These are phyloP conservation scores for Thermomucor indicae-seudaticae DNA, from an alignment of 371 early-diverging fungal species.

Conservation along the genomic window DNA sequence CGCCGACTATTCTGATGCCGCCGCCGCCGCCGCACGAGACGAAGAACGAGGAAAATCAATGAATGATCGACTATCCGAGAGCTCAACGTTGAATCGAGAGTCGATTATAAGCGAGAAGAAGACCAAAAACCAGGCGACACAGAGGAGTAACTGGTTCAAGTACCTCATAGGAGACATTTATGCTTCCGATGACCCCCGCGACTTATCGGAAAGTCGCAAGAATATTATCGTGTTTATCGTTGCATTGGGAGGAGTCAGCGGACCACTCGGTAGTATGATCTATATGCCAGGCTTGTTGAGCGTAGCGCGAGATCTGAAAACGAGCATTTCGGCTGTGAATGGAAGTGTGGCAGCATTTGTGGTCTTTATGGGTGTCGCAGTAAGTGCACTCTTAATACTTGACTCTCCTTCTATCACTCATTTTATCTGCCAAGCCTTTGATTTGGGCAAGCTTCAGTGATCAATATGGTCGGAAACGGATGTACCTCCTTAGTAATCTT, in stretches of 20 bases:
- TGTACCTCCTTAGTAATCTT: conserved; percentile 48
- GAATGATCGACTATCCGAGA: neutral
- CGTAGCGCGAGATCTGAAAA: conserved; percentile 26
- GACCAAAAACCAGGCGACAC: neutral
- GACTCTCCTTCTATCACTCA: neutral
- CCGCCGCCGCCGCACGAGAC: too few relatives aligned
- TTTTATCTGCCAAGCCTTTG: conserved; percentile 28
- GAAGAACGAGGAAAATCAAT: neutral
- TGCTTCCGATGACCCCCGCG: conserved; percentile 27
- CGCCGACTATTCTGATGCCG: too few relatives aligned
- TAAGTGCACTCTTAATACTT: conserved; percentile 4
- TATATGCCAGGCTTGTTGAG: conserved; percentile 39
- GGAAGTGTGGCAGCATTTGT: conserved; percentile 34
- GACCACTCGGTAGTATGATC: conserved; percentile 31
- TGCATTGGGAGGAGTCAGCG: conserved; percentile 20
- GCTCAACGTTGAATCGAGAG: conserved; percentile 1
- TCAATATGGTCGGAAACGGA: conserved; percentile 48
- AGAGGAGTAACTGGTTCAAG: conserved; percentile 13
- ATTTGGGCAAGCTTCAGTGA: conserved; percentile 66
- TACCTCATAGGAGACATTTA: conserved; percentile 11
- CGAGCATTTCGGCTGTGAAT: conserved; percentile 20
- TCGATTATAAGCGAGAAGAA: neutral
- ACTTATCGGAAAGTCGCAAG: conserved; percentile 25
- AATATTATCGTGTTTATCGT: conserved; percentile 27
- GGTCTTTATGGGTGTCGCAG: conserved; percentile 28